Evolutionary conservation across 345 rosid genomes (phyloP).

Genomic region (Carallia brachiata): DNA sequence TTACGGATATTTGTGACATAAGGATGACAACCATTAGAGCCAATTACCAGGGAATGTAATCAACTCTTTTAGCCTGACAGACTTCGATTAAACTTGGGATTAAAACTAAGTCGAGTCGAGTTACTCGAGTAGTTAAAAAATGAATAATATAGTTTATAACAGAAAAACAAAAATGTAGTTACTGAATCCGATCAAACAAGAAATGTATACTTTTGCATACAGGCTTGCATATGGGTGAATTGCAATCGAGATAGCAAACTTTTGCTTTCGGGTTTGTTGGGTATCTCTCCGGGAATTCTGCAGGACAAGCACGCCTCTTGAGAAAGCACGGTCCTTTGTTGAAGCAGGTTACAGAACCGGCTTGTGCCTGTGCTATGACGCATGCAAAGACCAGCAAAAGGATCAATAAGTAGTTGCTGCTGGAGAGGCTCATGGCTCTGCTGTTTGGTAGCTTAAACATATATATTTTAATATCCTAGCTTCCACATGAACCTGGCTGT

Average conservation of each 20-base stretch:
- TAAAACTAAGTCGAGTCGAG: no score
- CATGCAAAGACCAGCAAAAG: neutral
- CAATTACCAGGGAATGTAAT: no score
- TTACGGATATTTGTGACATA: no score
- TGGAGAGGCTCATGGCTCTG: neutral
- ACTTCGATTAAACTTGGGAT: no score
- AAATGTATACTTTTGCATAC: constrained; percentile 28
- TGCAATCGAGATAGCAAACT: constrained; percentile 36
- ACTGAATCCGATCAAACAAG: no score
- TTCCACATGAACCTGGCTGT: no score
- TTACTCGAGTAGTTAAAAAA: neutral
- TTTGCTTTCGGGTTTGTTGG: constrained; percentile 17
- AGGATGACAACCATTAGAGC: no score
- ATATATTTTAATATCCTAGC: no score
- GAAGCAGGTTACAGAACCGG: neutral
- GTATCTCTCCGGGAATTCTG: constrained; percentile 27
- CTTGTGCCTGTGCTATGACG: neutral
- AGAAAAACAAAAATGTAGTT: neutral
- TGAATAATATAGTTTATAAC: no score
- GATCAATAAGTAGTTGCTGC: neutral
- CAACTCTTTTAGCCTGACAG: no score
- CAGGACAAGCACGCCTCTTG: constrained; percentile 26
- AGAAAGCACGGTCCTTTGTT: neutral
- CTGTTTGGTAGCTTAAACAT: neutral
- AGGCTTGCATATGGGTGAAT: constrained; percentile 30